phyloP scores from a whole-genome alignment of 2,329 filamentous ascomycete genomes.

The Trichoderma endophyticum region DNA sequence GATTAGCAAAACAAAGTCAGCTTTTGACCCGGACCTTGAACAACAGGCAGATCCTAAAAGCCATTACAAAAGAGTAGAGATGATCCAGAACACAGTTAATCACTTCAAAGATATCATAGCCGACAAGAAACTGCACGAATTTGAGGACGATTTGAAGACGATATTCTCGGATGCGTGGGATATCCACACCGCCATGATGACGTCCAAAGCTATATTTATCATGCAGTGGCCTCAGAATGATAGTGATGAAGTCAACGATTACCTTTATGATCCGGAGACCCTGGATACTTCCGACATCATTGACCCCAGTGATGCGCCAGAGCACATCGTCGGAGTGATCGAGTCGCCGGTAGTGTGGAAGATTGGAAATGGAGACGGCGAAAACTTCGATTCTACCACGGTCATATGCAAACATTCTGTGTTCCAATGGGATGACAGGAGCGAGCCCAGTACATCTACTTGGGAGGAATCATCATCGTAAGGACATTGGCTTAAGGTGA shows the following conservation, averaged over 20 bases:
- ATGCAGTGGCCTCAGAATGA: neutral
- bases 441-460: too few species aligned
- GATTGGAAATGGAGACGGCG: conserved; percentile 20
- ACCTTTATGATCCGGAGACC: too few species aligned
- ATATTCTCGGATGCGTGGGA: neutral
- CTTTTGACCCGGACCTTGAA: neutral
- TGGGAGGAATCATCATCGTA: neutral
- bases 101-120: neutral
- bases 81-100: neutral
- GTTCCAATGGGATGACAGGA: neutral
- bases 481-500: neutral
- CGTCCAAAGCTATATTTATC: conserved; percentile 14
- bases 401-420: neutral
- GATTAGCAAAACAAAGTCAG: conserved; percentile 2
- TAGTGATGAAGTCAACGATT: too few species aligned
- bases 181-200: neutral
- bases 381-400: conserved; percentile 4
- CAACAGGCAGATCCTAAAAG: too few species aligned
- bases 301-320: neutral
- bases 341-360: conserved; percentile 16
- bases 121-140: neutral
- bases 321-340: neutral
- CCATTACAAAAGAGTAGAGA: fast-evolving
- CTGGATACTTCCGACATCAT: too few species aligned
- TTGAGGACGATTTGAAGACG: neutral